Evolutionary conservation across 2,329 filamentous ascomycete genomes (phyloP).

Genomic region (Chaetomiaceae sp.): DNA sequence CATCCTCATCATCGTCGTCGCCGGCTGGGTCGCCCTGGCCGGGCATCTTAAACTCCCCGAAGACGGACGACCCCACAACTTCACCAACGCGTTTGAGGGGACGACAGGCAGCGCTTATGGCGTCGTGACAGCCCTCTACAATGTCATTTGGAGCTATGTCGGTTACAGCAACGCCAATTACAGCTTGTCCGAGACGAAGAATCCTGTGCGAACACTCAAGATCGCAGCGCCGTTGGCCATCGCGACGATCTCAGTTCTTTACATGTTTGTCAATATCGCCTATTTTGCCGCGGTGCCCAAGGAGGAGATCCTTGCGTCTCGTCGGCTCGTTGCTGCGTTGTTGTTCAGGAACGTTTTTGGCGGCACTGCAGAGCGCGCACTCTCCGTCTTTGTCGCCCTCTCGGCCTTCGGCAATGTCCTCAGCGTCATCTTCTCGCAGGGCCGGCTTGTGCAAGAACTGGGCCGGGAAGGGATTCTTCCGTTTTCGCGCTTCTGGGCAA

Average conservation of each 20-base stretch:
- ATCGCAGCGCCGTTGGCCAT: slow-evolving; percentile 61
- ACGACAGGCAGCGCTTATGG: slow-evolving; percentile 63
- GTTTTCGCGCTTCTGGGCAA: slow-evolving; percentile 58
- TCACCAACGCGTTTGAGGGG: slow-evolving; percentile 59
- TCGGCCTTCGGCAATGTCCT: slow-evolving; percentile 66
- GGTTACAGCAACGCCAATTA: slow-evolving; percentile 68
- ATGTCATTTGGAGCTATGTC: slow-evolving; percentile 67
- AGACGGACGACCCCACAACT: slow-evolving; percentile 57
- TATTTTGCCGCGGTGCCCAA: slow-evolving; percentile 59
- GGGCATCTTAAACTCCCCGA: slow-evolving; percentile 52
- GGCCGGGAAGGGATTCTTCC: slow-evolving; percentile 64
- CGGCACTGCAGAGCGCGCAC: slow-evolving; percentile 49
- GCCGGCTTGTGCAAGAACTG: slow-evolving; percentile 61
- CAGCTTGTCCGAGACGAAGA: slow-evolving; percentile 59
- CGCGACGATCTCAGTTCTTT: slow-evolving; percentile 54
- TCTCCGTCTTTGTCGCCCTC: slow-evolving; percentile 62
- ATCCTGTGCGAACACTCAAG: slow-evolving; percentile 61
- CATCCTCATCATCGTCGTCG: slow-evolving; percentile 60
- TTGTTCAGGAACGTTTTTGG: slow-evolving; percentile 56
- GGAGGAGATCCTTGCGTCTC: slow-evolving; percentile 48
- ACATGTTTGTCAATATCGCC: slow-evolving; percentile 63
- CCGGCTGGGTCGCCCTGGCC: slow-evolving; percentile 57
- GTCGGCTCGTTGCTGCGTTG: slow-evolving; percentile 49
- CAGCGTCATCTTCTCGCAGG: slow-evolving; percentile 64
- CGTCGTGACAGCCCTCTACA: slow-evolving; percentile 66